Conservation (phyloP, 805 yeast genomes). For the Nakazawaea ernobii region DNA sequence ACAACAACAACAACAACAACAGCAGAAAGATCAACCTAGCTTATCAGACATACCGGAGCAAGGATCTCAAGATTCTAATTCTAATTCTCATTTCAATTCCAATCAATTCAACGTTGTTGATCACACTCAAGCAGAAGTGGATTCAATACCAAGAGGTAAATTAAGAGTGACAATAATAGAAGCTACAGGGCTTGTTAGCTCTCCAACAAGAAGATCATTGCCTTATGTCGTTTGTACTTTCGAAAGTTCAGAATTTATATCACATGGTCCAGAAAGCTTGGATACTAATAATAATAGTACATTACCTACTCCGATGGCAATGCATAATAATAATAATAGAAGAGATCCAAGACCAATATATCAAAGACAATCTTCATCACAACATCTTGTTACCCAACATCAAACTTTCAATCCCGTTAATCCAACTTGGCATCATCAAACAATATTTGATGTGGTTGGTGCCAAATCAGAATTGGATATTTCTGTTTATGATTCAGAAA, state of each 20-base stretch:
- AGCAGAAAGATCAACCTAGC: constrained; percentile 13
- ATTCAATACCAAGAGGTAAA: constrained; percentile 67
- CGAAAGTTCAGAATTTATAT: constrained; percentile 86
- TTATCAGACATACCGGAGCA: constrained; percentile 23
- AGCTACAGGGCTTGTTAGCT: constrained; percentile 63
- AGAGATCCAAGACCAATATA: constrained; percentile 29
- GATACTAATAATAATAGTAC: constrained; percentile 12
- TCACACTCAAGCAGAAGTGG: constrained; percentile 14
- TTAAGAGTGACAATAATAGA: constrained; percentile 75
- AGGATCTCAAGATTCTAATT: background rate
- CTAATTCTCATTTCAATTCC: background rate
- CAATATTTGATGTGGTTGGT: constrained; percentile 87
- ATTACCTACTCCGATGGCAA: constrained; percentile 17
- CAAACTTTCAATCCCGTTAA: constrained; percentile 42
- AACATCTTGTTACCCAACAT: constrained; percentile 23
- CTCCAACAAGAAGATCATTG: constrained; percentile 46
- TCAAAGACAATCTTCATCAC: constrained; percentile 40
- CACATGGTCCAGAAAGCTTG: constrained; percentile 64
- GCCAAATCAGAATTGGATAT: constrained; percentile 79
- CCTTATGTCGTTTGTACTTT: constrained; percentile 91
- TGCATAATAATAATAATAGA: background rate
- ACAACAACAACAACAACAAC: constrained; percentile 13
- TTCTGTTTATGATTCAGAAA: constrained; percentile 82
- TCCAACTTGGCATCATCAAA: constrained; percentile 90
- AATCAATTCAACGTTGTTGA: background rate